Evolutionary conservation across 768 basidiomycete genomes (phyloP).

Genomic region (Panaeolus papilionaceus): DNA sequence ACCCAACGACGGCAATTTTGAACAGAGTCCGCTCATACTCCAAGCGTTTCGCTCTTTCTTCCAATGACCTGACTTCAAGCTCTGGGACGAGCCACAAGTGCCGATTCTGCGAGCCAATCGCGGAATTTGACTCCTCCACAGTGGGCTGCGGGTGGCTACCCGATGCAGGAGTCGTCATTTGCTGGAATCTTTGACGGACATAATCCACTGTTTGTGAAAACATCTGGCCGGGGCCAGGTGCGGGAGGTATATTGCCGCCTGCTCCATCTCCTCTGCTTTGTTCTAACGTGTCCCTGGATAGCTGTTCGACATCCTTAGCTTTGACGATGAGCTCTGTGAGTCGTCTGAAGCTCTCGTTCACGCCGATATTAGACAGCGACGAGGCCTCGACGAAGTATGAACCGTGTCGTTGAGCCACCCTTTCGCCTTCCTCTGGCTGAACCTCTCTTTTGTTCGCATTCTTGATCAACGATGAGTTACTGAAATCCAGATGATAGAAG

Average conservation of each 20-base stretch:
- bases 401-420: background rate
- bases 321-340: background rate
- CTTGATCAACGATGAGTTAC: background rate
- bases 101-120: background rate
- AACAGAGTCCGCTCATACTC: background rate
- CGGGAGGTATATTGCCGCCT: background rate
- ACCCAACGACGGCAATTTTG: background rate
- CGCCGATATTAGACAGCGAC: background rate
- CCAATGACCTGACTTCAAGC: background rate
- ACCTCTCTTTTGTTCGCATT: background rate
- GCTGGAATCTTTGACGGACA: background rate
- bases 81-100: slow-evolving; percentile 2
- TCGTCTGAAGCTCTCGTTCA: background rate
- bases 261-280: background rate
- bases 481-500: background rate
- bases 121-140: background rate
- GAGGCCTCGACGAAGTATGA: slow-evolving; percentile 5
- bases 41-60: background rate
- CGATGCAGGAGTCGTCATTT: too few species aligned
- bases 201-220: background rate
- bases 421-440: background rate
- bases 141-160: too few species aligned
- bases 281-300: background rate
- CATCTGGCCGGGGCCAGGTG: background rate
- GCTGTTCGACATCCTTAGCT: background rate